Percentiles rank a stretch among this genome's conserved stretches.
Evolutionary conservation across 2,329 filamentous ascomycete genomes (phyloP).

Genomic region (Ophiostoma tasmaniense): DNA sequence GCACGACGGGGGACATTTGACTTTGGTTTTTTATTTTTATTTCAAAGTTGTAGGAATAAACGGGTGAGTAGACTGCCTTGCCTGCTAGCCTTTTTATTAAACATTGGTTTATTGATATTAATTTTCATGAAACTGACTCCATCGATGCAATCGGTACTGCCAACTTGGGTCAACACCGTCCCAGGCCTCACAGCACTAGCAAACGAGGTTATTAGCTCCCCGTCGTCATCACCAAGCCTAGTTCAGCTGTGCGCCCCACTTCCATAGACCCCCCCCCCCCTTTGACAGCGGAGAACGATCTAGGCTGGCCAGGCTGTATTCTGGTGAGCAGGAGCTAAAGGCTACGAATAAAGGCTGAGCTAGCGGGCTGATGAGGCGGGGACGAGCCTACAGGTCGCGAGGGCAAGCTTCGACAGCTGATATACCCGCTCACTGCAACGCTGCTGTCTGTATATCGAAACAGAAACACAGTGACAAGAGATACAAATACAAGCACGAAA

Average conservation of each 20-base stretch:
- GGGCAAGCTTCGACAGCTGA: background rate
- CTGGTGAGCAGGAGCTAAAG: background rate
- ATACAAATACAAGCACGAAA: background rate
- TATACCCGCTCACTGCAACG: background rate
- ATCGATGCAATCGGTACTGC: background rate
- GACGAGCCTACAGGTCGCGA: background rate
- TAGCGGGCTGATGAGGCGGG: background rate
- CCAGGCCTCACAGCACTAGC: background rate
- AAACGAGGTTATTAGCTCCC: background rate
- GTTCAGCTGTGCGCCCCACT: background rate
- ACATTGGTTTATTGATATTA: background rate
- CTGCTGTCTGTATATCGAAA: background rate
- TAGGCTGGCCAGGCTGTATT: background rate
- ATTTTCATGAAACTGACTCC: background rate
- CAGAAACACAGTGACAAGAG: background rate
- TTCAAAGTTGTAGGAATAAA: too few species aligned
- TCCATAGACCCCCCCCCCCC: background rate
- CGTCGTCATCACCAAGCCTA: background rate
- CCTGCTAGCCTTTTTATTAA: background rate
- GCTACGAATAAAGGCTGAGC: background rate
- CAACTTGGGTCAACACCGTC: background rate
- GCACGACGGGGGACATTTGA: too few species aligned
- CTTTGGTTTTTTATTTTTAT: too few species aligned
- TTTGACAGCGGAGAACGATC: background rate
- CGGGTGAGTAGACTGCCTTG: background rate